Conservation (phyloP, 306 rosid genomes). For the Acacia crassicarpa region DNA sequence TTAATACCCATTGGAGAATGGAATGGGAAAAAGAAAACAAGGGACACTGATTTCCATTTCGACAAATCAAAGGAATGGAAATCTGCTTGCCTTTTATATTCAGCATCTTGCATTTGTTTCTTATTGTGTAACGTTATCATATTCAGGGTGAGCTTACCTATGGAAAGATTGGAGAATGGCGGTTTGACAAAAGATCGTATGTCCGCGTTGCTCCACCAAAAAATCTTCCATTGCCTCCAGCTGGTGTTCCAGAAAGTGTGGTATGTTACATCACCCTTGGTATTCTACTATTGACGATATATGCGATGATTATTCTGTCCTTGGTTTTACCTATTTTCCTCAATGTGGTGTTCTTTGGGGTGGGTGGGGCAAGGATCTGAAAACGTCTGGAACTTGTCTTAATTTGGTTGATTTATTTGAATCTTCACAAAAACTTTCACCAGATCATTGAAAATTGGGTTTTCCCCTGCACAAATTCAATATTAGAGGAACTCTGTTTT, state of each 20-base stretch:
- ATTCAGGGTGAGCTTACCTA: constrained; percentile 83
- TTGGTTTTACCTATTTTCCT: neutral
- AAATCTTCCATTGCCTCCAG: constrained; percentile 84
- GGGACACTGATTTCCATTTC: constrained; percentile 4
- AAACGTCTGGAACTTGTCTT: neutral
- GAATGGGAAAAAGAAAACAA: neutral
- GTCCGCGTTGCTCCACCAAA: constrained; percentile 55
- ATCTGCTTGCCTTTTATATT: constrained; percentile 2
- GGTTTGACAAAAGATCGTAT: constrained; percentile 89
- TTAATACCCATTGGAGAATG: neutral
- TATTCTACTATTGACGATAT: neutral
- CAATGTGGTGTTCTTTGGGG: neutral
- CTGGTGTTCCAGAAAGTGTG: constrained; percentile 95
- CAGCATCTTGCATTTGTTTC: constrained; percentile 11
- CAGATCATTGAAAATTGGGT: neutral
- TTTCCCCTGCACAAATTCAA: neutral
- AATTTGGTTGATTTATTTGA: neutral
- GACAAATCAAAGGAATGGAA: neutral
- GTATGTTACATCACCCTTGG: constrained; percentile 50
- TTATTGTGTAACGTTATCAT: constrained; percentile 16
- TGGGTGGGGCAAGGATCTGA: neutral
- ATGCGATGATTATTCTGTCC: neutral
- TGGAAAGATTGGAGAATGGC: constrained; percentile 99
- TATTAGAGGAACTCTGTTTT: too few relatives aligned
- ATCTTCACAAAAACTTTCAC: neutral